phyloP scores from a whole-genome alignment of 139 green algal species.

The Mychonastes homosphaera region DNA sequence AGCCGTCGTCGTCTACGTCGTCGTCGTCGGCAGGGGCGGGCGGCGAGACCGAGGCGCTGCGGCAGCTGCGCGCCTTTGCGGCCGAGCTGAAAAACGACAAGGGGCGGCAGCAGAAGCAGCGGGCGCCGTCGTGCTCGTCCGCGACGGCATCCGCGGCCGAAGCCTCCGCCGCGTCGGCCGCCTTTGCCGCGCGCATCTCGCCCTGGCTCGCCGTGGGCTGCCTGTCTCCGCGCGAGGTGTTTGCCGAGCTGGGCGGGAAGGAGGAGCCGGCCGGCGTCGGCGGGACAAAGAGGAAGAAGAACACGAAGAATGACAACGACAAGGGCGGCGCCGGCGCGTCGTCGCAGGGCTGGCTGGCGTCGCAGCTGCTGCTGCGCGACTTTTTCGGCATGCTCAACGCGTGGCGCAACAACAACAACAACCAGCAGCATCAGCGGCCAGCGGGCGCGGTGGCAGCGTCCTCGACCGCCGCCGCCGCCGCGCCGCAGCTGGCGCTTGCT shows the following conservation, averaged over 20 bases:
- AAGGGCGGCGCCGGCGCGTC: too few species aligned
- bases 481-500: too few species aligned
- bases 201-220: slow-evolving; percentile 74
- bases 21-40: slow-evolving; percentile 17
- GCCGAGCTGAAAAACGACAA: slow-evolving; percentile 4
- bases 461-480: too few species aligned
- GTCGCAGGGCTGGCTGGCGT: too few species aligned
- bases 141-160: neutral
- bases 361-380: too few species aligned
- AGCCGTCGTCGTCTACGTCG: neutral
- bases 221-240: slow-evolving; percentile 61
- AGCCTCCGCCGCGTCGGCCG: slow-evolving; percentile 12
- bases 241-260: slow-evolving; percentile 5
- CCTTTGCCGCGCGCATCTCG: slow-evolving; percentile 64
- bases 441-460: too few species aligned
- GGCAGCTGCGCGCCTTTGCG: slow-evolving; percentile 46
- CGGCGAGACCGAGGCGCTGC: slow-evolving; percentile 63
- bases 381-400: too few species aligned
- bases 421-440: too few species aligned
- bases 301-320: too few species aligned
- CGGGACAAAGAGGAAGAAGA: neutral
- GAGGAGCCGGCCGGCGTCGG: neutral
- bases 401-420: too few species aligned
- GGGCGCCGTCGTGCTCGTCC: neutral
- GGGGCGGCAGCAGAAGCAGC: slow-evolving; percentile 1